Conservation (phyloP, 139 green algal species). For the Micractinium conductrix region DNA sequence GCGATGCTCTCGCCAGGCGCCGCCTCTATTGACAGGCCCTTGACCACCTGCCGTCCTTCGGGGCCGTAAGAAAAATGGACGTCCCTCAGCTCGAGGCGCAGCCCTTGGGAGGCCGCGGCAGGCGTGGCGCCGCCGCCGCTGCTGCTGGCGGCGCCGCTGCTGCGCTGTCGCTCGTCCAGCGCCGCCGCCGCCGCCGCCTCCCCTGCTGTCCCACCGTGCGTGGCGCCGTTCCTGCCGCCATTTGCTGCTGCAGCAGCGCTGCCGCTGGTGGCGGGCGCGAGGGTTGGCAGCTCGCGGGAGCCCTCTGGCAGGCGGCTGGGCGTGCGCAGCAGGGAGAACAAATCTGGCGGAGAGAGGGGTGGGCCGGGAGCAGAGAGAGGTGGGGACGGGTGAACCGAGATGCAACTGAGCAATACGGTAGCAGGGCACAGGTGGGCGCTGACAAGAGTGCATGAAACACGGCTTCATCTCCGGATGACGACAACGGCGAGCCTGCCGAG, state of each 20-base stretch:
- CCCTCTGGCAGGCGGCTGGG: constrained; percentile 69
- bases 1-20: constrained; percentile 59
- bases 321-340: constrained; percentile 88
- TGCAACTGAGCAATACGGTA: no score
- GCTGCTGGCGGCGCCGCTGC: constrained; percentile 33
- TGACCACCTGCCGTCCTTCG: constrained; percentile 55
- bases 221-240: no score
- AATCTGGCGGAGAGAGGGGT: no score
- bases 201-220: not conserved
- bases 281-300: constrained; percentile 31
- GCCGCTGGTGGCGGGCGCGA: not conserved
- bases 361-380: no score
- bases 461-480: no score
- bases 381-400: no score
- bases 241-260: not conserved
- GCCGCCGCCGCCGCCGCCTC: not conserved
- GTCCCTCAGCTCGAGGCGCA: constrained; percentile 68
- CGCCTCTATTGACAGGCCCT: constrained; percentile 55
- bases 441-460: no score
- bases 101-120: constrained; percentile 21
- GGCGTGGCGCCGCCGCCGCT: constrained; percentile 14
- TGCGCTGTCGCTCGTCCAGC: not conserved
- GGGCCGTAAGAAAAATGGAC: constrained; percentile 77
- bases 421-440: no score
- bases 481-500: no score